A percentile compares a stretch with the other conserved stretches of the same genome.
Conservation (phyloP, 2,329 filamentous ascomycete species). For the Helotiales sp. region DNA sequence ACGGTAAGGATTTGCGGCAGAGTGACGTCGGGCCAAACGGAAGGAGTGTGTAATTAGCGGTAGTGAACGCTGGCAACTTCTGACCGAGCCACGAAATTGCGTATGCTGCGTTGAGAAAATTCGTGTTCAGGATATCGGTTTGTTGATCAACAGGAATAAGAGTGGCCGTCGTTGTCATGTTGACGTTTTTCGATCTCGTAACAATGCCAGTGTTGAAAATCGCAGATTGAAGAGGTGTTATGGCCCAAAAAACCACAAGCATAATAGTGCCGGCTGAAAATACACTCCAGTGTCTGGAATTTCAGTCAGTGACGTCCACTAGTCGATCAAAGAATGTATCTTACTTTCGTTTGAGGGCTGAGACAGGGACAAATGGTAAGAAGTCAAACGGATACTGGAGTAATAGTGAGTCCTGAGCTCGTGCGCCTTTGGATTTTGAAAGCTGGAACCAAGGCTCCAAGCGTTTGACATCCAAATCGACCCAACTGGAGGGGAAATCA, state of each 20-base stretch:
- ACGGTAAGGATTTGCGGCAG: neutral
- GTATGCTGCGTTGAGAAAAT: constrained; percentile 52
- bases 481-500: constrained; percentile 48
- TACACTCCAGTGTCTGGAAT: constrained; percentile 56
- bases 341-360: constrained; percentile 43
- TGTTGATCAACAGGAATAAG: constrained; percentile 44
- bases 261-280: constrained; percentile 54
- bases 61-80: constrained; percentile 50
- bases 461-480: constrained; percentile 62
- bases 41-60: constrained; percentile 47
- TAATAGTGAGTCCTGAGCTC: constrained; percentile 52
- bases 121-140: constrained; percentile 39
- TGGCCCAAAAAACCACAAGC: constrained; percentile 57
- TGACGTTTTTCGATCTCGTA: neutral
- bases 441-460: constrained; percentile 66
- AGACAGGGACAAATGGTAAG: constrained; percentile 50
- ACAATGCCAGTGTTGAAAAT: constrained; percentile 52
- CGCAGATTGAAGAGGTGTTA: constrained; percentile 61
- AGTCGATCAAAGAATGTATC: too few relatives aligned
- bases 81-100: constrained; percentile 54
- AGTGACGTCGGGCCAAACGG: constrained; percentile 47
- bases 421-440: constrained; percentile 51
- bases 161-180: constrained; percentile 36
- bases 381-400: constrained; percentile 60
- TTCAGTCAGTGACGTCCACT: too few relatives aligned